Evolutionary conservation across 805 yeast genomes (phyloP), one percentile per base, ranked within the genome.

Genomic region (Candida khao-thaluensis): DNA sequence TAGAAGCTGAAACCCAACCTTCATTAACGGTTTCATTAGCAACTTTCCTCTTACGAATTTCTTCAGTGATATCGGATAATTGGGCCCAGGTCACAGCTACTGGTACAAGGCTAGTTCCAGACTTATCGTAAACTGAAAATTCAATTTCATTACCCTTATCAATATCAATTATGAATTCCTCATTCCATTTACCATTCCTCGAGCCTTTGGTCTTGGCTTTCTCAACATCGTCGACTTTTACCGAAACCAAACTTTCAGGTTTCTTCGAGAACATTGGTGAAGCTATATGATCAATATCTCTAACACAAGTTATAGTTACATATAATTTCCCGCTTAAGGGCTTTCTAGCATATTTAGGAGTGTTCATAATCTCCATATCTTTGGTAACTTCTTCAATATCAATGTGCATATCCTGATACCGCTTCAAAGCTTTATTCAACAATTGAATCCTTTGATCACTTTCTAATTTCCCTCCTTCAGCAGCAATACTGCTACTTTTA

Each of bases 141-240:
- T 90, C 96, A 30, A 90, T 74, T 64, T 93, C 99, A 55, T 91
- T 87, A 18, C 96, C 96, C 58, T 83, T 87, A 44, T 86, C 96
- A 29, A 93, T 85, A 26, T 79, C 80, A 41, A 93, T 76, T 38
- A 77, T 77, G 56, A 89, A 88, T 29, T 79, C 82, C 57, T 93
- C 99, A 56, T 76, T 74, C 86, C 95, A 86, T 49, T 82, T 77
- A 45, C 86, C 96, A 49, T 68, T 79, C 48, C 95, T 75, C 4
- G 91, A 76, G 11, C 80, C 74, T 53, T 78, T 82, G 0, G 96
- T 85, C 49, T 77, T 80, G 1, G 82, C 93, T 45, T 79, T 77
- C 41, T 85, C 83, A 30, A 84, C 87, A 60, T 91, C 98, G 59
- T 93, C 99, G 38, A 91, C 76, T 54, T 88, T 90, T 47, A 93